A percentile compares a stretch with the other conserved stretches of the same genome.
Conservation (phyloP, 139 green algal species). For the Micromonas commoda region DNA sequence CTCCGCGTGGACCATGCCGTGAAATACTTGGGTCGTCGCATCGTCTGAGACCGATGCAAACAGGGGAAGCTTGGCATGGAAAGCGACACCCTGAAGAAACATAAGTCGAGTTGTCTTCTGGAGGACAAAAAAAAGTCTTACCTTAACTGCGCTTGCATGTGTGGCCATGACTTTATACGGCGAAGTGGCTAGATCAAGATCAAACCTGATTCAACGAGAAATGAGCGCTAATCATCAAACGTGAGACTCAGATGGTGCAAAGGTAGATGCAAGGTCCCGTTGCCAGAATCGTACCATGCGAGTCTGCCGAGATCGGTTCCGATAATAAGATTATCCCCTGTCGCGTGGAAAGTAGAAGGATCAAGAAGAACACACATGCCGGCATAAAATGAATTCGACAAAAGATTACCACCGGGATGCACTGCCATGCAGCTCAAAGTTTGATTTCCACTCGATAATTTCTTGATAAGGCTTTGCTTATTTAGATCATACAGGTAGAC, state of each 20-base stretch:
- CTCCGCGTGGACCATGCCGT: slow-evolving; percentile 91
- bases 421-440: neutral
- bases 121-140: neutral
- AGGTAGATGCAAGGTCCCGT: too few species aligned
- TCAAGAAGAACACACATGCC: neutral
- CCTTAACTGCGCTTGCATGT: neutral
- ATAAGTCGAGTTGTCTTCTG: neutral
- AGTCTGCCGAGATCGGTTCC: neutral
- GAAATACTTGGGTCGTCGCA: slow-evolving; percentile 70
- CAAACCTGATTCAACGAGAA: neutral
- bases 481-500: neutral
- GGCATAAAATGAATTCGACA: neutral
- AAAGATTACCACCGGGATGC: neutral
- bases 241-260: too few species aligned
- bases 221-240: neutral
- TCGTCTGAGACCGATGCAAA: slow-evolving; percentile 82
- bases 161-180: neutral
- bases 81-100: slow-evolving; percentile 51
- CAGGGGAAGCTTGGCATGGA: slow-evolving; percentile 82
- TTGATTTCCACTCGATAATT: neutral
- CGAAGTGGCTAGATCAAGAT: neutral
- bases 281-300: neutral
- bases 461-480: neutral
- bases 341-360: too few species aligned
- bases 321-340: neutral